Conservation (phyloP, 2,329 filamentous ascomycete genomes). For the Keithomyces neogunnii region DNA sequence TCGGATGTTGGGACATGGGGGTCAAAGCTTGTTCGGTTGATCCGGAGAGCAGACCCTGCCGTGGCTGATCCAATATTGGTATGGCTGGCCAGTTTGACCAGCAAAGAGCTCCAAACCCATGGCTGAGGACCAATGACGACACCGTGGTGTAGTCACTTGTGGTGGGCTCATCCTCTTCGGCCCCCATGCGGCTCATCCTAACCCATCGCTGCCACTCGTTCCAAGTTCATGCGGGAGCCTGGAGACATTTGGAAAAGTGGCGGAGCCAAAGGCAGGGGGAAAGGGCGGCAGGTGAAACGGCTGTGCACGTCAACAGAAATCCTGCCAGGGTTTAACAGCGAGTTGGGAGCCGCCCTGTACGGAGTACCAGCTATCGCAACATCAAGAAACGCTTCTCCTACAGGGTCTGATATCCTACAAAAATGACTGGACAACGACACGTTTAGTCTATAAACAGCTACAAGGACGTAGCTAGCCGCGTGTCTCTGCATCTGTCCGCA, state of each 20-base stretch:
- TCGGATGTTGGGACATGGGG: too few relatives aligned
- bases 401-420: too few relatives aligned
- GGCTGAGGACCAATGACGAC: conserved; percentile 1
- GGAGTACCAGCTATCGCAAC: too few relatives aligned
- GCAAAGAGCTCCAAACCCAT: not conserved
- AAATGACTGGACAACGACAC: too few relatives aligned
- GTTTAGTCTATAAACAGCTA: too few relatives aligned
- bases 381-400: too few relatives aligned
- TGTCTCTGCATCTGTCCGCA: too few relatives aligned
- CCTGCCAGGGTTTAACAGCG: too few relatives aligned
- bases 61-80: not conserved
- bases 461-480: too few relatives aligned
- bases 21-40: not conserved
- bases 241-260: not conserved
- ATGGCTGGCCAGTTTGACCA: not conserved
- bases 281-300: not conserved
- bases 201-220: not conserved
- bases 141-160: not conserved
- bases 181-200: not conserved
- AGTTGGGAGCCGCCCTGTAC: too few relatives aligned
- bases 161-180: not conserved
- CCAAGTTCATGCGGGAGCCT: not conserved
- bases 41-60: not conserved
- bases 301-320: not conserved
- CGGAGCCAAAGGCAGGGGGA: not conserved